phyloP scores from a whole-genome alignment of 2,329 filamentous ascomycete genomes.

The Claviceps lovelessii region DNA sequence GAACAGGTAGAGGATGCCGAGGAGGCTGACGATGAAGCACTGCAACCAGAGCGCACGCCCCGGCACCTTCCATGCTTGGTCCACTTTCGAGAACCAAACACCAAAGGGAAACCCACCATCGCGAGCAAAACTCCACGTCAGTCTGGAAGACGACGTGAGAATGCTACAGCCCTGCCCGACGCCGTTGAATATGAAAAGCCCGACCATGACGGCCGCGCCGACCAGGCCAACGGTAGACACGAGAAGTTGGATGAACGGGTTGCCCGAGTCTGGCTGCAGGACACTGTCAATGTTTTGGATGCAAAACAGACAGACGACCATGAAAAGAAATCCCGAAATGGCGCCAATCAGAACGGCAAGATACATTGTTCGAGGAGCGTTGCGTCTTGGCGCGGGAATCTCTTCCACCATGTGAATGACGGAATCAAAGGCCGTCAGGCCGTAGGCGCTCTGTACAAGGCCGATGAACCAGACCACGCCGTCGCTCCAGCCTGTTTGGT shows the following conservation, averaged over 20 bases:
- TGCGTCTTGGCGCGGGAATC: conserved; percentile 35
- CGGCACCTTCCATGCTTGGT: conserved; percentile 37
- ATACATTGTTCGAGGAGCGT: conserved; percentile 37
- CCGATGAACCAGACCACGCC: conserved; percentile 45
- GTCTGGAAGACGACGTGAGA: conserved; percentile 34
- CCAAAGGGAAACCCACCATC: conserved; percentile 35
- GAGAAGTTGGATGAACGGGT: conserved; percentile 36
- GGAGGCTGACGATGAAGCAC: conserved; percentile 24
- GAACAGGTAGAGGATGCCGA: conserved; percentile 43
- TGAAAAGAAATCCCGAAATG: conserved; percentile 35
- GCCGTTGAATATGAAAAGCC: conserved; percentile 41
- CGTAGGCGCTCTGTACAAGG: conserved; percentile 42
- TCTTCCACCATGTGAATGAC: conserved; percentile 46
- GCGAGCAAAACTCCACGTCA: conserved; percentile 41
- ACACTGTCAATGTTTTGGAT: conserved; percentile 31
- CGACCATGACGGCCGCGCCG: conserved; percentile 30
- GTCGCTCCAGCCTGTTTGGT: conserved; percentile 34
- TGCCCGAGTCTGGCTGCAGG: conserved; percentile 23
- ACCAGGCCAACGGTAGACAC: conserved; percentile 19
- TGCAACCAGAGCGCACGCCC: conserved; percentile 38
- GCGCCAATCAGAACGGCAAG: conserved; percentile 35
- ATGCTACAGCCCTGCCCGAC: conserved; percentile 37
- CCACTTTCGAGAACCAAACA: conserved; percentile 26
- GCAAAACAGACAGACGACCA: conserved; percentile 36
- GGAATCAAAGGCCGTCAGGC: conserved; percentile 40